Conservation (phyloP, 83 land plant genomes). For the Picea abies region DNA sequence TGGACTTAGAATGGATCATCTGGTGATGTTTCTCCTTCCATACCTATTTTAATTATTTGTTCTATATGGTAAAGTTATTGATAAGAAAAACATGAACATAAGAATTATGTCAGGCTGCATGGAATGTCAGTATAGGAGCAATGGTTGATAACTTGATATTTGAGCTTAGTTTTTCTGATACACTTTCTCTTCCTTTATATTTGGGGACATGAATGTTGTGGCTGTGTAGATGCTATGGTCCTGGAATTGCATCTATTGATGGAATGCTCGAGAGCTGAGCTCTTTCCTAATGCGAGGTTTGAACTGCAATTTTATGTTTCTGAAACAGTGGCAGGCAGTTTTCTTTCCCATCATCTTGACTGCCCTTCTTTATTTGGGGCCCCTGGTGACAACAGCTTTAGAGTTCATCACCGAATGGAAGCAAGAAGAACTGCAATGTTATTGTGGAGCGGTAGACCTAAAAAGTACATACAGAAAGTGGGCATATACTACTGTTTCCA, state of each 20-base stretch:
- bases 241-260: background rate
- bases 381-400: slow-evolving; percentile 36
- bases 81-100: too few relatives aligned
- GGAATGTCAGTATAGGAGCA: background rate
- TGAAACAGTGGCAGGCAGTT: slow-evolving; percentile 73
- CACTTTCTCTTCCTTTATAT: background rate
- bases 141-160: slow-evolving; percentile 1
- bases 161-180: slow-evolving; percentile 12
- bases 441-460: slow-evolving; percentile 1
- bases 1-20: slow-evolving; percentile 56
- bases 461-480: slow-evolving; percentile 1
- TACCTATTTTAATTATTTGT: background rate
- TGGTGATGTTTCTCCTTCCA: slow-evolving; percentile 39
- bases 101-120: background rate
- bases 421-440: slow-evolving; percentile 7
- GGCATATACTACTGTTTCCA: background rate
- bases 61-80: background rate
- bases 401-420: slow-evolving; percentile 22
- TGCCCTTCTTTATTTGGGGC: slow-evolving; percentile 60
- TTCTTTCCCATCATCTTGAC: slow-evolving; percentile 61
- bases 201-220: background rate
- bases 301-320: slow-evolving; percentile 40
- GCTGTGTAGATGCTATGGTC: background rate
- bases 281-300: slow-evolving; percentile 4
- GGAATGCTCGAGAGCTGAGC: background rate